These are phyloP conservation scores for Aspergillus glaucus DNA, from an alignment of 2,329 filamentous ascomycete species.

Conservation along the genomic window DNA sequence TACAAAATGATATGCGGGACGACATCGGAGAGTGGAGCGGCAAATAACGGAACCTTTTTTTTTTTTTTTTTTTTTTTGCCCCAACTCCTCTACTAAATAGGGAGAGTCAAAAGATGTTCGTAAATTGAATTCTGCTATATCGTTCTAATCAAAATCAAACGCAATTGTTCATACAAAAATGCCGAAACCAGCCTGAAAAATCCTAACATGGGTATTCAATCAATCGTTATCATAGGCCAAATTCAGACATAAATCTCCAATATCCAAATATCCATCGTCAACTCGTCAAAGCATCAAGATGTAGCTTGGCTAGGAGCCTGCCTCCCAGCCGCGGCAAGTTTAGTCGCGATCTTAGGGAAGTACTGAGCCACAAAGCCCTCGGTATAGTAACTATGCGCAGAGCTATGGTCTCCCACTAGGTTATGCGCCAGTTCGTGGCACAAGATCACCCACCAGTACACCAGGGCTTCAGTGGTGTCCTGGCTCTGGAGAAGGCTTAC, in stretches of 20 bases:
- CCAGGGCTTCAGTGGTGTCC: conserved; percentile 60
- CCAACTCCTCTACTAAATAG: not conserved
- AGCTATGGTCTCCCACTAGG: conserved; percentile 68
- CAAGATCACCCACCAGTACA: conserved; percentile 93
- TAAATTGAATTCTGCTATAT: too few species aligned
- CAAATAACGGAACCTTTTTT: conserved; percentile 7
- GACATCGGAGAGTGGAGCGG: conserved; percentile 5
- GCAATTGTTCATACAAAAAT: too few species aligned
- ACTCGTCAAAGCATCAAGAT: not conserved
- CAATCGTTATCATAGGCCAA: not conserved
- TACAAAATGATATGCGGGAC: too few species aligned
- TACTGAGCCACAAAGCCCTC: conserved; percentile 75
- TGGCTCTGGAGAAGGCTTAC: conserved; percentile 37
- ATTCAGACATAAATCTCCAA: not conserved
- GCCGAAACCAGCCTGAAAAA: too few species aligned
- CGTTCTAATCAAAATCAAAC: too few species aligned
- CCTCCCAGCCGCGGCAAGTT: conserved; percentile 33
- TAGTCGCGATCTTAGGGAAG: conserved; percentile 62
- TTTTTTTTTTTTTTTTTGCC: not conserved
- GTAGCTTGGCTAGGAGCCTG: not conserved
- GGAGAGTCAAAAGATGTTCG: not conserved
- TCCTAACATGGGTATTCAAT: too few species aligned
- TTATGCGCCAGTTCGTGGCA: conserved; percentile 97
- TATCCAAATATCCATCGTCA: not conserved
- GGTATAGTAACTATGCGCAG: conserved; percentile 76